Base-by-base conservation (phyloP, 2,329 filamentous ascomycete species). In the Diplodia scrobiculata region DNA sequence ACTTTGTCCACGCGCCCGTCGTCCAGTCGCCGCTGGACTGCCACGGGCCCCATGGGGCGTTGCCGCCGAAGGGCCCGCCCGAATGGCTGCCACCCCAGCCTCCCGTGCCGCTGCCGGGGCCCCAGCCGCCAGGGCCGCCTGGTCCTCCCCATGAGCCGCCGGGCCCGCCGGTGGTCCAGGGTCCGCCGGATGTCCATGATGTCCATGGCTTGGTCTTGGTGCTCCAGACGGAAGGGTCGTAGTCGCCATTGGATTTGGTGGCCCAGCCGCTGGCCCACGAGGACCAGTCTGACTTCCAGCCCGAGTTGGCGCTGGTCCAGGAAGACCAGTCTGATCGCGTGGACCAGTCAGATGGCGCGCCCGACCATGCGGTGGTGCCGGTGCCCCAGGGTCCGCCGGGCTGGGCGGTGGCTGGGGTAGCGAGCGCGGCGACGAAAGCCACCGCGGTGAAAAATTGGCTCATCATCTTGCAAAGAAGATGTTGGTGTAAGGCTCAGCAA, bases 1-100 rank as follows among this genome's bases (percentile, higher is more conserved):
- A 77, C 0, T 66, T 66, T 0, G 76, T 78, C 76, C 76, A 78
- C 0, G 75, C 72, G 1, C 67, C 73, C 9, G 38, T 48, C 13
- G 62, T 68, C 34, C 72, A 72, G 73, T 74, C 74, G 21, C 69
- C 73, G 5, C 67, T 69, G 5, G 67, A 67, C 55, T 69, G 71
- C 70, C 70, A 76, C 0, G 73, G 73, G 0, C 74, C 74, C 66
- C 66, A 76, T 63, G 68, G 69, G 32, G 67, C 68, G 5, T 69
- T 38, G 21, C 75, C 76, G 48, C 65, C 65, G 41, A 66, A 66
- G 27, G 65, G 65, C 3, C 65, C 65, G n/a, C 65, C 65, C 1
- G 9, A 11, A 11, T 36, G 34, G 9, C 38, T 34, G 66, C 70
- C 74, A 9, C 72, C 73, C n/a, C 63, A 68, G 62, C 74, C 74